A percentile compares a stretch with the other conserved stretches of the same genome.
Conservation (phyloP, 2,329 filamentous ascomycete species). For the Thermomyces lanuginosus region DNA sequence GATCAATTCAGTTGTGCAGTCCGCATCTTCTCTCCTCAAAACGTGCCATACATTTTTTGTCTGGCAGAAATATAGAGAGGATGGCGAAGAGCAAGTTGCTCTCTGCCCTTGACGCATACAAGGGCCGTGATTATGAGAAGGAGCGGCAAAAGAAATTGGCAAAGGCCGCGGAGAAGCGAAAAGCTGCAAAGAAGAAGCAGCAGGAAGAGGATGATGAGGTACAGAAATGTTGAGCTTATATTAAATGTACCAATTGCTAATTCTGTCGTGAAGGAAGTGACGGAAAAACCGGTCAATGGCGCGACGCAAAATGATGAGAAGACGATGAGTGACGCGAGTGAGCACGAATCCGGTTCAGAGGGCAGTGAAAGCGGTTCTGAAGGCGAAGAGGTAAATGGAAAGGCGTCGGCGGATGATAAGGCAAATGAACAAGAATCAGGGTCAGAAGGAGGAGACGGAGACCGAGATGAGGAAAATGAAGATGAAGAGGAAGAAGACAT, state of each 20-base stretch:
- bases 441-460: constrained; percentile 20
- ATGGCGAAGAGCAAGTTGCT: constrained; percentile 43
- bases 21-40: not conserved
- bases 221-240: too few species aligned
- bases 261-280: too few species aligned
- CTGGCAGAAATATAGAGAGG: constrained; percentile 4
- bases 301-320: constrained; percentile 7
- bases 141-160: constrained; percentile 59
- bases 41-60: too few species aligned
- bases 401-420: constrained; percentile 18
- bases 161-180: constrained; percentile 32
- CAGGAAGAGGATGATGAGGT: constrained; percentile 7
- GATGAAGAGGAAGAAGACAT: constrained; percentile 75
- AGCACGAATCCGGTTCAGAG: constrained; percentile 26
- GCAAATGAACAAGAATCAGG: constrained; percentile 16
- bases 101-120: constrained; percentile 40
- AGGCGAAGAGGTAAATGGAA: constrained; percentile 13
- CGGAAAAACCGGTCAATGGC: constrained; percentile 3
- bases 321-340: constrained; percentile 4
- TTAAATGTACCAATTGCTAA: too few species aligned
- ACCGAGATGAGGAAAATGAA: constrained; percentile 42
- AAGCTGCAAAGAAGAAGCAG: constrained; percentile 17
- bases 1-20: constrained; percentile 2
- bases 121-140: constrained; percentile 52
- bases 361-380: constrained; percentile 16